Conservation (phyloP, 2,329 filamentous ascomycete genomes). For the Alternaria burnsii region DNA sequence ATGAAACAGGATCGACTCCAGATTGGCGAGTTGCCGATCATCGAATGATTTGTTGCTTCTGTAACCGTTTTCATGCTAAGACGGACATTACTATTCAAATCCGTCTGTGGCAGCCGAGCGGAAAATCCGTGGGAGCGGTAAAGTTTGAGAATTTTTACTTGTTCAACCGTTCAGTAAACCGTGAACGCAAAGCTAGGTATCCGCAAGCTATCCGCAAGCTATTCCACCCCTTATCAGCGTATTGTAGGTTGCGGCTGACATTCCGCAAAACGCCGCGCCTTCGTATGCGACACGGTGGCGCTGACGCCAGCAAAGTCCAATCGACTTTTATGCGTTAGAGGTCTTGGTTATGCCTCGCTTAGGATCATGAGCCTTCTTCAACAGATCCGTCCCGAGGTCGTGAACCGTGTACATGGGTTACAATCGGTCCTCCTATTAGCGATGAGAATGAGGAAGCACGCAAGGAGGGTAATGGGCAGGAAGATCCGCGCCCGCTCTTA, state of each 20-base stretch:
- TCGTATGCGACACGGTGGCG: background rate
- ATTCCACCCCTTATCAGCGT: background rate
- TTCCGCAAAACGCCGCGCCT: background rate
- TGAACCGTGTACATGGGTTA: background rate
- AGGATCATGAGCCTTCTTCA: conserved; percentile 2
- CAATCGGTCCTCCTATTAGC: conserved; percentile 3
- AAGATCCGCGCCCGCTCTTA: conserved; percentile 4
- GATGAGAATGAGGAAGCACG: background rate
- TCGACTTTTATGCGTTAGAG: conserved; percentile 8
- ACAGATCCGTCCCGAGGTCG: background rate
- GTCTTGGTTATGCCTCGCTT: conserved; percentile 1
- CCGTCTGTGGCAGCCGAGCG: background rate
- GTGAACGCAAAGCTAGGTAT: background rate
- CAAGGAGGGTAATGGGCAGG: background rate
- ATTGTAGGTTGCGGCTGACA: conserved; percentile 2
- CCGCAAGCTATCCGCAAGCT: background rate
- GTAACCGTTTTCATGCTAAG: background rate
- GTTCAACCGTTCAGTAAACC: background rate
- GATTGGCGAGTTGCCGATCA: conserved; percentile 1
- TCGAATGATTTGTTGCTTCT: conserved; percentile 1
- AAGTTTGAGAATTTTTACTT: background rate
- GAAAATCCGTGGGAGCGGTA: background rate
- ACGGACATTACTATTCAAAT: background rate
- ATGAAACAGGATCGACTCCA: background rate
- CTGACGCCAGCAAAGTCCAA: conserved; percentile 5